Percentiles rank a stretch among this genome's conserved stretches.
Conservation (phyloP, 176 grass and related monocot genomes). For the Eremochloa ophiuroides region DNA sequence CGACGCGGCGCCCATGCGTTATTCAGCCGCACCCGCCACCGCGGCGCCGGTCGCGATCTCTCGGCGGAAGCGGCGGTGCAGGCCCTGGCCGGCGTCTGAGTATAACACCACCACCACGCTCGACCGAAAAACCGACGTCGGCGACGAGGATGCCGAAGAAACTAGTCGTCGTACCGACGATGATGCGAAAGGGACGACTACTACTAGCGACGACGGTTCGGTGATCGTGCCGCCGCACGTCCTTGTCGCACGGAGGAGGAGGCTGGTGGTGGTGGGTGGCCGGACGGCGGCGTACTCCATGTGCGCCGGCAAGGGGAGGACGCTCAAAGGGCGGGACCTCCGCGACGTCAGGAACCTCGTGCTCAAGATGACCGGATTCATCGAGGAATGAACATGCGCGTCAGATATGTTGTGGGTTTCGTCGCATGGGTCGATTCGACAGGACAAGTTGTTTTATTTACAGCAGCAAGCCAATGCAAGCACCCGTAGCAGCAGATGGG, state of each 20-base stretch:
- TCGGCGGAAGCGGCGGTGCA: slow-evolving; percentile 33
- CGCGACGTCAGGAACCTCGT: slow-evolving; percentile 47
- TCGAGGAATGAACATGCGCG: slow-evolving; percentile 52
- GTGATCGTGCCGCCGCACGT: slow-evolving; percentile 43
- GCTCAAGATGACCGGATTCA: slow-evolving; percentile 72
- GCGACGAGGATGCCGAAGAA: not conserved
- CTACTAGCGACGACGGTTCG: not conserved
- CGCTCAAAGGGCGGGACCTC: slow-evolving; percentile 83
- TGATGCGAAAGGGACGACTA: not conserved
- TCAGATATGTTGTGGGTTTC: not conserved
- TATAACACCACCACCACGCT: not conserved
- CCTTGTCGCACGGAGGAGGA: slow-evolving; percentile 19
- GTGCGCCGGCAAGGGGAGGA: slow-evolving; percentile 68
- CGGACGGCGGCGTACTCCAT: slow-evolving; percentile 57
- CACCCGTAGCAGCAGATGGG: not conserved
- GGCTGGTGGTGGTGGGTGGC: not conserved
- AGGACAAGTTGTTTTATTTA: not conserved
- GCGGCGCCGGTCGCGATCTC: slow-evolving; percentile 34
- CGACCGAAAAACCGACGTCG: not conserved
- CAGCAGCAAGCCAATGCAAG: not conserved
- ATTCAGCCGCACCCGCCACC: not conserved
- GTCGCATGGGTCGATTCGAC: not conserved
- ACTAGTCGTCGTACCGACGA: not conserved
- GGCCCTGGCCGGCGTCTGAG: slow-evolving; percentile 36
- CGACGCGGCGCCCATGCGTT: not conserved